A percentile compares a stretch with the other conserved stretches of the same genome.
Evolutionary conservation across 345 rosid genomes (phyloP).

Genomic region (Streptanthus diversifolius): DNA sequence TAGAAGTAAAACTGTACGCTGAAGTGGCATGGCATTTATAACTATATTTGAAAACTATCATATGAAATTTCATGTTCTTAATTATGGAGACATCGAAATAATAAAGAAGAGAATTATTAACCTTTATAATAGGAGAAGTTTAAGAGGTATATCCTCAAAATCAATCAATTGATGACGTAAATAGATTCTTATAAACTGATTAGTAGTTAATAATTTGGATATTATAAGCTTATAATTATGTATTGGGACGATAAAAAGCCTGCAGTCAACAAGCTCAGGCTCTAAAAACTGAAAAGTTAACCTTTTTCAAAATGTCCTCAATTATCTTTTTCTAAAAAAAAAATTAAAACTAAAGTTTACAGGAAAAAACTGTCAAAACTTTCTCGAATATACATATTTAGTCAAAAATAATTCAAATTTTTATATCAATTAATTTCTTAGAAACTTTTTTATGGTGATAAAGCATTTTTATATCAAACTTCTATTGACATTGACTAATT

Average conservation of each 20-base stretch:
- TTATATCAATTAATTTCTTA: no score
- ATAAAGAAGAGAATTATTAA: slow-evolving; percentile 4
- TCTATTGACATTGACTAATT: no score
- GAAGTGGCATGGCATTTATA: slow-evolving; percentile 14
- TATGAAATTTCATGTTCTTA: slow-evolving; percentile 9
- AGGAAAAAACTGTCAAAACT: no score
- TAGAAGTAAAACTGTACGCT: background rate
- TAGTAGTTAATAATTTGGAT: background rate
- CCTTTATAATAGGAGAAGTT: background rate
- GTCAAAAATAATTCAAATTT: no score
- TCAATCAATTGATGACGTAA: slow-evolving; percentile 8
- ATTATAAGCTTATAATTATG: background rate
- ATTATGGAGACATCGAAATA: slow-evolving; percentile 27
- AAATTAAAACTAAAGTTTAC: no score
- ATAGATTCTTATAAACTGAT: slow-evolving; percentile 22
- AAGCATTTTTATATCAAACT: no score
- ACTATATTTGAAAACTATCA: slow-evolving; percentile 1
- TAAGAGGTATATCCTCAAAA: slow-evolving; percentile 30
- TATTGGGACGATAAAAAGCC: background rate
- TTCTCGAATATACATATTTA: no score
- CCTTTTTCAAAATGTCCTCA: background rate
- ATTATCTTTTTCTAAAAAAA: background rate
- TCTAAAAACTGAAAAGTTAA: background rate
- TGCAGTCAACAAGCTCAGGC: slow-evolving; percentile 21
- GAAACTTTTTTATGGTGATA: no score